Evolutionary conservation across 192 early-diverging fungal species (phyloP), one percentile per base, ranked within the genome.

Genomic region (Allomyces arbusculus): DNA sequence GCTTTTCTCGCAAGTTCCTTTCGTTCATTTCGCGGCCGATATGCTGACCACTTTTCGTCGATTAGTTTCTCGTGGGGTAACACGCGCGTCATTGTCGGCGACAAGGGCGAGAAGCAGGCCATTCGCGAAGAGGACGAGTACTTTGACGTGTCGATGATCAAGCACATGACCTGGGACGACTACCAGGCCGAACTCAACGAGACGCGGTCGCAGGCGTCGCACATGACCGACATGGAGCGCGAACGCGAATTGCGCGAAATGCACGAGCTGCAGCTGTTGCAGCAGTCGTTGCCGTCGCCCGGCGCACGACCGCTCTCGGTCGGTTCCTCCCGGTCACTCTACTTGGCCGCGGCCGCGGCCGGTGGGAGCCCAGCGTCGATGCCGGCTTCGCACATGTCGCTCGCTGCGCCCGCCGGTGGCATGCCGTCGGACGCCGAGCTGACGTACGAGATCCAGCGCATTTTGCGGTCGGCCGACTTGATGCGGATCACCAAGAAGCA

Each of bases 11-110:
- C n/a, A n/a, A n/a, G n/a, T n/a, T n/a, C n/a, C n/a, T n/a, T n/a
- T n/a, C n/a, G n/a, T n/a, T n/a, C n/a, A n/a, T n/a, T n/a, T n/a
- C n/a, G n/a, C n/a, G n/a, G n/a, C n/a, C n/a, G n/a, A n/a, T n/a
- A n/a, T n/a, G 33, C 33, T 40, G 33, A 40, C 33, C 33, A 40
- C 33, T 40, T 8, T 8, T 7, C 33, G 8, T 7, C 33, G 8
- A 40, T 7, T 7, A 91, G 94, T 72, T 97, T 97, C 71, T 90
- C 89, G 5, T 97, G 95, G 95, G 95, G 95, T 72, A 94, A 97
- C 73, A 97, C 94, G 24, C 87, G 88, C 74, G 81, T 86, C 24
- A 86, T 90, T 0, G 80, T 87, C 3, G 88, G 88, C 61, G 84
- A 86, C 43, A 82, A 82, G 25, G 81, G 77, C 22, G 78, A 79